Conservation (phyloP, 352 stramenopile genomes). For the Saprolegnia parasitica region DNA sequence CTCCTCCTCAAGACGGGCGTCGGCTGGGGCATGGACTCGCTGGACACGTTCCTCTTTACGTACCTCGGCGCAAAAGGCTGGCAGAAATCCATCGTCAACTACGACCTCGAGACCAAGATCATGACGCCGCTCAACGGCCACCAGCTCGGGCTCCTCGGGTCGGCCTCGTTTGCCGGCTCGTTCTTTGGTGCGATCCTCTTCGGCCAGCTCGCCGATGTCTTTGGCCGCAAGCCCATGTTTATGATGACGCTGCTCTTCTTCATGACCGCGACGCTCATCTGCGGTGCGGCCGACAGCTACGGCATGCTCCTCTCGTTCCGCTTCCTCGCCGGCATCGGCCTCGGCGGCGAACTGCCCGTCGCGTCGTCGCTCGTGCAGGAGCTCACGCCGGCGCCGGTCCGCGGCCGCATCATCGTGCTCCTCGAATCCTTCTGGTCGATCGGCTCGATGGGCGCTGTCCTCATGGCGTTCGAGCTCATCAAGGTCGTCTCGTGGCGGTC, state of each 20-base stretch:
- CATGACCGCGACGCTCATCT: conserved; percentile 45
- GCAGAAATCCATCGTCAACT: conserved; percentile 1
- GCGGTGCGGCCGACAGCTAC: conserved; percentile 46
- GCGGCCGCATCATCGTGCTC: conserved; percentile 60
- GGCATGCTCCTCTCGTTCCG: conserved; percentile 49
- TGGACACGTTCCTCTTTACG: conserved; percentile 69
- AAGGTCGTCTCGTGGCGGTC: conserved; percentile 55
- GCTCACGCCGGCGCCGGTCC: conserved; percentile 48
- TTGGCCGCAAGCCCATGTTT: conserved; percentile 57
- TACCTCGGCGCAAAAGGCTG: conserved; percentile 37
- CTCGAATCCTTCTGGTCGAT: conserved; percentile 66
- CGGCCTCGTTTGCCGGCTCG: conserved; percentile 55
- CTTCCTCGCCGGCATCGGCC: conserved; percentile 55
- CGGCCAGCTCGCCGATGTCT: conserved; percentile 59
- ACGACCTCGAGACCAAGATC: conserved; percentile 9
- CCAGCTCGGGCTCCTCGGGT: conserved; percentile 44
- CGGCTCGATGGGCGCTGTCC: conserved; percentile 52
- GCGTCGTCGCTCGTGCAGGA: conserved; percentile 61
- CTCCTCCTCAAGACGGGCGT: conserved; percentile 61
- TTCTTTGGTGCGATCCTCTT: conserved; percentile 60
- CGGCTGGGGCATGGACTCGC: conserved; percentile 71
- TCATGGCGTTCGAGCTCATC: conserved; percentile 45
- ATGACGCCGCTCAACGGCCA: conserved; percentile 17
- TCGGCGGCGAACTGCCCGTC: conserved; percentile 56
- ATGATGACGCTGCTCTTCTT: conserved; percentile 66